Evolutionary conservation across 805 yeast genomes (phyloP).

Genomic region (Candida maris): DNA sequence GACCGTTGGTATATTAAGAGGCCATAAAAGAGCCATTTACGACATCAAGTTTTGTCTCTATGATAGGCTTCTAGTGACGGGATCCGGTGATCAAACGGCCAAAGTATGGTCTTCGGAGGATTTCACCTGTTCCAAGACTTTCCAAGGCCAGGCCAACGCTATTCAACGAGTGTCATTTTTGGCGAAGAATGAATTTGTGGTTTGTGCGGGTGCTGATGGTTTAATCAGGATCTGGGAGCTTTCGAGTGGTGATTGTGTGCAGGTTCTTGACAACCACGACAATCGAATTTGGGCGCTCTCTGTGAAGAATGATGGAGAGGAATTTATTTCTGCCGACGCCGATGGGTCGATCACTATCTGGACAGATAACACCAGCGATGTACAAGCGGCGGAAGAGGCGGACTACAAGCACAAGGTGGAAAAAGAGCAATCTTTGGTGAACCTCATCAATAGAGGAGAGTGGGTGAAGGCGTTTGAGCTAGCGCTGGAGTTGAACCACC

Average conservation of each 20-base stretch:
- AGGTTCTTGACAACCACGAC: conserved; percentile 85
- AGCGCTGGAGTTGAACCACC: conserved; percentile 85
- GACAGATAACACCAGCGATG: conserved; percentile 83
- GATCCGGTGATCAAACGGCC: conserved; percentile 89
- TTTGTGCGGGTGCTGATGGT: conserved; percentile 92
- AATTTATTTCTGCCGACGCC: conserved; percentile 85
- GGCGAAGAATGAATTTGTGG: conserved; percentile 60
- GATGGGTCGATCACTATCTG: conserved; percentile 89
- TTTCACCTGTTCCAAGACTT: conserved; percentile 70
- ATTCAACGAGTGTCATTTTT: conserved; percentile 78
- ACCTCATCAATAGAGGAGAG: conserved; percentile 64
- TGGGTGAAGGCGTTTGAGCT: conserved; percentile 88
- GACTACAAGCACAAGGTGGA: conserved; percentile 61
- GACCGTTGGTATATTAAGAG: conserved; percentile 74
- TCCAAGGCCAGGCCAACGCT: conserved; percentile 93
- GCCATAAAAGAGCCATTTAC: conserved; percentile 95
- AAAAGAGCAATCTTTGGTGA: conserved; percentile 82
- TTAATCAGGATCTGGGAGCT: conserved; percentile 88
- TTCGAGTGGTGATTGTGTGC: conserved; percentile 66
- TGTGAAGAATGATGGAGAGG: conserved; percentile 59
- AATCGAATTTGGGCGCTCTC: conserved; percentile 93
- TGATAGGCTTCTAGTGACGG: conserved; percentile 74
- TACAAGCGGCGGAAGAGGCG: conserved; percentile 50
- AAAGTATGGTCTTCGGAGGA: conserved; percentile 86
- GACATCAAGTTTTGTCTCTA: conserved; percentile 77